phyloP scores from a whole-genome alignment of 2,329 filamentous ascomycete genomes.

The Geosmithia morbida region DNA sequence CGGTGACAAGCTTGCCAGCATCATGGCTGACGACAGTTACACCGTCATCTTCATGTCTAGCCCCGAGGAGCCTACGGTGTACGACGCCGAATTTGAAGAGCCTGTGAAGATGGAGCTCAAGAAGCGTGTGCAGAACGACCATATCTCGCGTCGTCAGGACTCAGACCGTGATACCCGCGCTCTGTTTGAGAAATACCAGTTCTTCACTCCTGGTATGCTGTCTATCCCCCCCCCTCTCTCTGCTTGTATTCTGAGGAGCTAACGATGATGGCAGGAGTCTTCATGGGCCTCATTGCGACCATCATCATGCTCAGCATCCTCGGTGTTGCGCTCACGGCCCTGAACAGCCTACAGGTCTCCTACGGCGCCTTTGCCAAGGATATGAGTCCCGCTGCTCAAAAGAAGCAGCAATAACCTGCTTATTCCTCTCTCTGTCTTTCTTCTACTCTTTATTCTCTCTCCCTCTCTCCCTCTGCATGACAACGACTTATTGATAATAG shows the following conservation, averaged over 20 bases:
- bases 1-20: conserved; percentile 27
- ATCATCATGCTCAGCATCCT: conserved; percentile 65
- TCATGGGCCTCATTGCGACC: conserved; percentile 65
- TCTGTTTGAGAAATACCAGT: conserved; percentile 88
- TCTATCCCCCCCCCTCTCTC: background rate
- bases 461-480: background rate
- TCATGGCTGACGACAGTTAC: conserved; percentile 33
- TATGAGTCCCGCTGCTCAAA: conserved; percentile 76
- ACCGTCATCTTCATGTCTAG: conserved; percentile 66
- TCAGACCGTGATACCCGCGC: conserved; percentile 28
- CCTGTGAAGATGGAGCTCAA: conserved; percentile 60
- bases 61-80: conserved; percentile 35
- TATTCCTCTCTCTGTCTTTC: background rate
- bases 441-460: background rate
- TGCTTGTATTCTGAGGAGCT: background rate
- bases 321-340: conserved; percentile 60
- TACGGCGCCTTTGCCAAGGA: conserved; percentile 97
- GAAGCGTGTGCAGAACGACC: conserved; percentile 29
- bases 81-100: conserved; percentile 51
- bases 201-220: conserved; percentile 68
- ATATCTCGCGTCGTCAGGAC: conserved; percentile 20
- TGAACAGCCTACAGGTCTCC: conserved; percentile 72
- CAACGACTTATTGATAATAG: background rate
- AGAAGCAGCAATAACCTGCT: conserved; percentile 40
- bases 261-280: conserved; percentile 47